phyloP scores from a whole-genome alignment of 768 basidiomycete species.

The Pleurotus tuber-regium region DNA sequence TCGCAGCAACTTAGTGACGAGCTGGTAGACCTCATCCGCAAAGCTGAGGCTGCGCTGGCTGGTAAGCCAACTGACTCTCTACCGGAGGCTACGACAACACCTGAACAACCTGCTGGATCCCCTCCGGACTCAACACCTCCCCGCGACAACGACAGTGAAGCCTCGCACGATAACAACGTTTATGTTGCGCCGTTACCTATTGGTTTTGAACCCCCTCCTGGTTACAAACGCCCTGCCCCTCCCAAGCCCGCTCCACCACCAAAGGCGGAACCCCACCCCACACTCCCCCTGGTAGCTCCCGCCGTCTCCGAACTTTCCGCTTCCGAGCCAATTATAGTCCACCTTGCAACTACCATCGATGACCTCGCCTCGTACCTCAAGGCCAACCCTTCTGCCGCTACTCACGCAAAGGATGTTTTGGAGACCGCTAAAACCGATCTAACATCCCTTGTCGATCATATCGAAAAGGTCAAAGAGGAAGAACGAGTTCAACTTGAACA shows the following conservation, averaged over 20 bases:
- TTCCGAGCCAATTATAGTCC: slow-evolving; percentile 90
- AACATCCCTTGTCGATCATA: slow-evolving; percentile 67
- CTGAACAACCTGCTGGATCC: slow-evolving; percentile 25
- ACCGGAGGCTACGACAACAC: slow-evolving; percentile 18
- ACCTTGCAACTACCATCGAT: slow-evolving; percentile 92
- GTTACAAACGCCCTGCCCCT: slow-evolving; percentile 65
- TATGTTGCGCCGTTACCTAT: slow-evolving; percentile 82
- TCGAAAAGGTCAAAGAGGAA: slow-evolving; percentile 77
- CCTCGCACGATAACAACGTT: slow-evolving; percentile 32
- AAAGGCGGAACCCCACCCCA: slow-evolving; percentile 20
- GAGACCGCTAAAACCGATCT: slow-evolving; percentile 82
- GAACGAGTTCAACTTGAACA: slow-evolving; percentile 65
- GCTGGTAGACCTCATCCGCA: slow-evolving; percentile 60
- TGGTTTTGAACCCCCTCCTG: slow-evolving; percentile 92
- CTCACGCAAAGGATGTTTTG: slow-evolving; percentile 72
- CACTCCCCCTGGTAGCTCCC: slow-evolving; percentile 80
- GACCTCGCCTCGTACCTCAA: slow-evolving; percentile 83
- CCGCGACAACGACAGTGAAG: slow-evolving; percentile 15
- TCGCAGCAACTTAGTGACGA: slow-evolving; percentile 57
- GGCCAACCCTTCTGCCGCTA: slow-evolving; percentile 62
- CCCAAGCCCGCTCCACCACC: slow-evolving; percentile 39
- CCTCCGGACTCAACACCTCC: slow-evolving; percentile 18
- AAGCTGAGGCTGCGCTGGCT: slow-evolving; percentile 72
- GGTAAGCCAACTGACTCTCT: slow-evolving; percentile 34
- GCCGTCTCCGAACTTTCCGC: slow-evolving; percentile 65